Percentiles rank a stretch among this genome's conserved stretches.
Evolutionary conservation across 495 filamentous ascomycete genomes (phyloP).

Genomic region (Aeminium ludgeri): DNA sequence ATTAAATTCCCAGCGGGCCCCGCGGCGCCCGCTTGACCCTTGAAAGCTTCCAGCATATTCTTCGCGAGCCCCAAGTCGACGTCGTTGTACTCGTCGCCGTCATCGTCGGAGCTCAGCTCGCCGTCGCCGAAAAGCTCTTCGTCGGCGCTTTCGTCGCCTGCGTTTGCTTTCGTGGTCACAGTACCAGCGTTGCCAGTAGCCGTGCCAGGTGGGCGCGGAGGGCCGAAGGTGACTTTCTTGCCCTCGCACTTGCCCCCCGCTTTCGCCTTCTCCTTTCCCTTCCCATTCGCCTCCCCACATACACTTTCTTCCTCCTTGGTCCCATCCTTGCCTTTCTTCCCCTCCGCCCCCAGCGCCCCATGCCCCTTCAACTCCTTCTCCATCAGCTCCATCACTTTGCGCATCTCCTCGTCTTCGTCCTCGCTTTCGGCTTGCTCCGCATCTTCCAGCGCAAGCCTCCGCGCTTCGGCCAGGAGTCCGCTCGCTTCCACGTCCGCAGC

Average conservation of each 20-base stretch:
- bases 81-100: conserved; percentile 46
- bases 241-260: neutral
- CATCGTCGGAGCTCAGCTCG: conserved; percentile 23
- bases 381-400: conserved; percentile 56
- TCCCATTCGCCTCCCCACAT: conserved; percentile 2
- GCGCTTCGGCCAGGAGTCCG: conserved; percentile 25
- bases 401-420: conserved; percentile 47
- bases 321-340: too few relatives aligned
- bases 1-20: conserved; percentile 78
- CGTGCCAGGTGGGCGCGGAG: conserved; percentile 9
- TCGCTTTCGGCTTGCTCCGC: conserved; percentile 13
- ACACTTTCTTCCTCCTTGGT: too few relatives aligned
- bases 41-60: conserved; percentile 83
- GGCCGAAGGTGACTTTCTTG: conserved; percentile 7
- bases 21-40: conserved; percentile 65
- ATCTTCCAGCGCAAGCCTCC: conserved; percentile 24
- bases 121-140: conserved; percentile 20
- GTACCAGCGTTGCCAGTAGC: neutral
- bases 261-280: conserved; percentile 1
- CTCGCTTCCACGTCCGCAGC: conserved; percentile 16
- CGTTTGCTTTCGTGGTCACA: neutral
- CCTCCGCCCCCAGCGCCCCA: conserved; percentile 61
- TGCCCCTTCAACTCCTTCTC: conserved; percentile 63
- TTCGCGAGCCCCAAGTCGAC: conserved; percentile 77
- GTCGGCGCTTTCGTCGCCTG: conserved; percentile 3